Evolutionary conservation across 129 eudicot genomes (phyloP), one percentile per base, ranked within the genome.

Genomic region (Mikania micrantha): DNA sequence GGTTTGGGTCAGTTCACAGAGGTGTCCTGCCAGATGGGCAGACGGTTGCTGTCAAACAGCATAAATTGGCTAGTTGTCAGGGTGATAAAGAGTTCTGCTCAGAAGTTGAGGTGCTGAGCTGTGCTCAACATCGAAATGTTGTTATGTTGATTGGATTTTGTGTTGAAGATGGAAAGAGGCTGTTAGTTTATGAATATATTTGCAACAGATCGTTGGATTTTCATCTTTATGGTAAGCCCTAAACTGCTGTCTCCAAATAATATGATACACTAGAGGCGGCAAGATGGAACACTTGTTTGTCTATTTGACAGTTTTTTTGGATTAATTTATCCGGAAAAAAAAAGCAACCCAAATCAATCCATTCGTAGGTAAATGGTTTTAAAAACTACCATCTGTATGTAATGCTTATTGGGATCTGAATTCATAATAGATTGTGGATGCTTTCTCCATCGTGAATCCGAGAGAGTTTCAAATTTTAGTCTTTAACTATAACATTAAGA

Each of bases 71-170:
- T 6, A 92, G 98, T 76, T 80, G 91, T 66, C 98, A 92, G 76
- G 98, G 98, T 15, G 98, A 92, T 80, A 87, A 82, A 60, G 98
- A 92, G 73, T 92, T 93, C 64, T 93, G 91, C 73, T 88, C 98
- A 4, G 98, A 93, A 81, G 96, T 93, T 47, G 98, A 93, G 84
- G 98, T 93, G 7, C 74, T 93, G 40, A 93, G 96, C 71, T 88
- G 98, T 48, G 98, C 98, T 34, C 98, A 88, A 71, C 98, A 93
- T 77, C 87, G 98, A 1, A 93, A 93, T 77, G 98, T 93, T 42
- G 96, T 93, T 16, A 88, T 84, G 90, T 70, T 93, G 77, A 93
- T 93, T 40, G 98, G 98, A 28, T 93, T 84, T 66, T 93, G 98
- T 73, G 86, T 86, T 19, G 98, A 93, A 75, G 96, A 86, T 74